Base-by-base conservation (phyloP, 2,329 filamentous ascomycete genomes). In the Paraphoma chrysanthemicola region DNA sequence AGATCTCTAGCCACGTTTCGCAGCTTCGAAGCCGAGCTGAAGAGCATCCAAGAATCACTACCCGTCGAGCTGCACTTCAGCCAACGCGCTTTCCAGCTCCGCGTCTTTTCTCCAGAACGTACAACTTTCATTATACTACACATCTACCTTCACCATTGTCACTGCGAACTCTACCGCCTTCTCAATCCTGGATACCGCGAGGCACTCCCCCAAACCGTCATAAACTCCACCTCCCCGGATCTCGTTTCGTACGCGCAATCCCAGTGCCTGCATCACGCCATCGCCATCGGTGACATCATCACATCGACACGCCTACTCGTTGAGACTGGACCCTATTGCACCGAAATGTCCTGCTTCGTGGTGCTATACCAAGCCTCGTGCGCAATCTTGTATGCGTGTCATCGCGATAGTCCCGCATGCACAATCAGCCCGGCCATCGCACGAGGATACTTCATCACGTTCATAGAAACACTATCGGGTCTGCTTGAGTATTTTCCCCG, bases 381-480 rank as follows among this genome's bases (percentile, higher is more conserved):
- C 18, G 59, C 59, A 11, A 62, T 62, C 7, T 44, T 62, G 12
- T 62, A 62, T 42, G 57, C 57, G 11, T 59, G 59, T 23, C 59
- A 62, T 30, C 52, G 55, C 14, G 56, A 62, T 36, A 61, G 58
- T 44, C 58, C 54, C 11, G 51, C 55, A 4, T 58, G 50, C 36
- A 47, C 36, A 6, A 59, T 62, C 56, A 52, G 48, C 29, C 44
- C 49, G 9, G 41, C 53, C 31, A 45, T 36, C n/a, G 59, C 59
- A 18, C 49, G 46, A 3, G 18, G 46, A 9, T 58, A 59, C 44
- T 52, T 59, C 43, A 52, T 36, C 28, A 53, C 45, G 8, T 62
- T 62, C 33, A 54, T 62, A 43, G 17, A 38, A n/a, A 54, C 48
- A 12, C 30, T 62, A 7, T 14, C 18, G 7, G 28, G 31, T 16